Conservation (phyloP, 345 rosid species). For the Sisymbrium altissimum region DNA sequence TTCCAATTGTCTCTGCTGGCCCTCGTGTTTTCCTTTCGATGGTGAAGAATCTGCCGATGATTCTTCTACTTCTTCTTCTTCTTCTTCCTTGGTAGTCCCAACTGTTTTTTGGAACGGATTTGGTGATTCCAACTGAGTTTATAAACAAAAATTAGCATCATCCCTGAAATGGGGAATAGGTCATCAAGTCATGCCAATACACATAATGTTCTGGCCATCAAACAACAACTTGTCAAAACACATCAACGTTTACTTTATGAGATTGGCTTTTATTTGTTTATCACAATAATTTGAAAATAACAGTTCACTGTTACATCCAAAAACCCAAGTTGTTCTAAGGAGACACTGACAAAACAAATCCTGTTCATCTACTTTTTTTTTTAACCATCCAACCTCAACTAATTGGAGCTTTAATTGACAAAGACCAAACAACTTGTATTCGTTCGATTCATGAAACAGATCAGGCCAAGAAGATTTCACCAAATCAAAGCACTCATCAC, state of each 20-base stretch:
- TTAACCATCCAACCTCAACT: neutral
- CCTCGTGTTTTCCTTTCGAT: conserved; percentile 6
- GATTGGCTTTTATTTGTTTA: neutral
- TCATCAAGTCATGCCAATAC: neutral
- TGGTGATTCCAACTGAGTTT: conserved; percentile 47
- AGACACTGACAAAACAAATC: neutral
- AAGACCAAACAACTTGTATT: neutral
- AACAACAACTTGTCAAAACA: neutral
- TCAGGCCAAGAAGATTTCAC: no score
- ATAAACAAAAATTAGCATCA: neutral
- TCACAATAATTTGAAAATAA: neutral
- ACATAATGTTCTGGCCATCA: neutral
- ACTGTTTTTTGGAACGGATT: conserved; percentile 6
- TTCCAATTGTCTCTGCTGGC: neutral
- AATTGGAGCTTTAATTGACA: neutral
- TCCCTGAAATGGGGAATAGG: neutral
- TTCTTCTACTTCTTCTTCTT: conserved; percentile 15
- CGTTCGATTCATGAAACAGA: neutral
- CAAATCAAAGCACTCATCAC: neutral
- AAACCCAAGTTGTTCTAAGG: neutral
- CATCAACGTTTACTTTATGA: neutral
- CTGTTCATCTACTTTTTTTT: neutral
- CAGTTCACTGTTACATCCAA: neutral
- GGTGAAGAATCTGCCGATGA: neutral
- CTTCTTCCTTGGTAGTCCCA: conserved; percentile 10